A percentile compares a stretch with the other conserved stretches of the same genome.
phyloP scores from a whole-genome alignment of 1,284 basidiomycete species.

The Malassezia globosa region DNA sequence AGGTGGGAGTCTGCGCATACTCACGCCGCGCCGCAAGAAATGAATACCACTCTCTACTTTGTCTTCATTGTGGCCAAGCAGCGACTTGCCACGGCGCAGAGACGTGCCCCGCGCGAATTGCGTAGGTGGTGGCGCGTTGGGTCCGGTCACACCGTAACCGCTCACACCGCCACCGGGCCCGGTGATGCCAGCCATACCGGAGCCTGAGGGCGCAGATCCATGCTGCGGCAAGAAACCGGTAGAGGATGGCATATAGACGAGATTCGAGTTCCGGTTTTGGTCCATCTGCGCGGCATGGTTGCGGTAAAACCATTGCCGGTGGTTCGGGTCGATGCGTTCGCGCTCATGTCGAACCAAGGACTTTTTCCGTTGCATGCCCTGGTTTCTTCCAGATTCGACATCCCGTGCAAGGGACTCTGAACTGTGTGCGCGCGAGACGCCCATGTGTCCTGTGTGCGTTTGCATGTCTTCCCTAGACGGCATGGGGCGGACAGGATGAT shows the following conservation, averaged over 20 bases:
- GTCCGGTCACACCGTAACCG: constrained; percentile 34
- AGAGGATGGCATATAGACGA: constrained; percentile 44
- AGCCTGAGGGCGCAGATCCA: constrained; percentile 34
- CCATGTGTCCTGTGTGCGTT: neutral
- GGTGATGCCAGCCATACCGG: constrained; percentile 25
- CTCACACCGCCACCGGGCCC: constrained; percentile 45
- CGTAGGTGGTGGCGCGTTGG: constrained; percentile 29
- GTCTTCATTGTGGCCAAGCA: constrained; percentile 45
- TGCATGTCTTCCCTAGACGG: neutral
- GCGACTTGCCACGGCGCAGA: constrained; percentile 43
- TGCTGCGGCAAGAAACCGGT: constrained; percentile 45
- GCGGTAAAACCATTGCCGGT: constrained; percentile 90
- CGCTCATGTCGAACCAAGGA: constrained; percentile 84
- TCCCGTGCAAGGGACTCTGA: constrained; percentile 17
- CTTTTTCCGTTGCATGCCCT: constrained; percentile 64
- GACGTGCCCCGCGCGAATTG: constrained; percentile 16
- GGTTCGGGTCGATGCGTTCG: constrained; percentile 88
- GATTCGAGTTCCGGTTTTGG: constrained; percentile 27
- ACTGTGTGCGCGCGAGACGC: neutral
- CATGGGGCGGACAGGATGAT: neutral
- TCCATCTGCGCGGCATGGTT: constrained; percentile 71
- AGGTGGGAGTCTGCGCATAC: constrained; percentile 29
- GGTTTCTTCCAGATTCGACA: constrained; percentile 30
- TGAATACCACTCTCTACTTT: constrained; percentile 45
- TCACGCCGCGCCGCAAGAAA: constrained; percentile 43